Conservation (phyloP, 495 filamentous ascomycete genomes). For the Entonaema liquescens region DNA sequence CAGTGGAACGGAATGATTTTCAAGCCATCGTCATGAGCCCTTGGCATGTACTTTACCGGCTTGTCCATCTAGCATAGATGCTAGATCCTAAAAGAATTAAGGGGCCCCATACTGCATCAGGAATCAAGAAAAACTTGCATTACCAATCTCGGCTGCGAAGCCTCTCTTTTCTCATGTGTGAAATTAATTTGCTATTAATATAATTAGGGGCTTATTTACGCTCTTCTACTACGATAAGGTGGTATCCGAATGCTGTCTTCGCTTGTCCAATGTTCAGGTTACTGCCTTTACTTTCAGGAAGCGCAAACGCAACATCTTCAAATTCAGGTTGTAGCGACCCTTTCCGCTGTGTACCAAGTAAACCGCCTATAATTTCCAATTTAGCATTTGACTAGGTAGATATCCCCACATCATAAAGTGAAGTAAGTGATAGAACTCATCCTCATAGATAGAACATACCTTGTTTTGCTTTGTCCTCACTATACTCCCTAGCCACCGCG, state of each 20-base stretch:
- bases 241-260: constrained; percentile 89
- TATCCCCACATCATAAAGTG: background rate
- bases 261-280: constrained; percentile 80
- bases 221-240: constrained; percentile 84
- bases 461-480: constrained; percentile 87
- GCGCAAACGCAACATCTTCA: constrained; percentile 80
- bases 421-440: background rate
- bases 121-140: constrained; percentile 46
- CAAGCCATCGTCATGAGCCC: constrained; percentile 38
- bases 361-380: constrained; percentile 65
- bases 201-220: constrained; percentile 31
- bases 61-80: constrained; percentile 48
- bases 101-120: constrained; percentile 49
- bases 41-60: constrained; percentile 49
- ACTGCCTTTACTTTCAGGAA: constrained; percentile 78
- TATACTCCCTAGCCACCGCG: constrained; percentile 85
- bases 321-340: constrained; percentile 78
- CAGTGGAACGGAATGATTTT: constrained; percentile 46
- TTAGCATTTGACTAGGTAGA: constrained; percentile 9
- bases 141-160: constrained; percentile 21
- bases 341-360: constrained; percentile 83
- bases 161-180: background rate
- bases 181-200: background rate
- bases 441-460: constrained; percentile 58
- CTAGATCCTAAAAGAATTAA: constrained; percentile 35